Evolutionary conservation across 345 rosid genomes (phyloP), one percentile per base, ranked within the genome.

Genomic region (Theobroma cacao): DNA sequence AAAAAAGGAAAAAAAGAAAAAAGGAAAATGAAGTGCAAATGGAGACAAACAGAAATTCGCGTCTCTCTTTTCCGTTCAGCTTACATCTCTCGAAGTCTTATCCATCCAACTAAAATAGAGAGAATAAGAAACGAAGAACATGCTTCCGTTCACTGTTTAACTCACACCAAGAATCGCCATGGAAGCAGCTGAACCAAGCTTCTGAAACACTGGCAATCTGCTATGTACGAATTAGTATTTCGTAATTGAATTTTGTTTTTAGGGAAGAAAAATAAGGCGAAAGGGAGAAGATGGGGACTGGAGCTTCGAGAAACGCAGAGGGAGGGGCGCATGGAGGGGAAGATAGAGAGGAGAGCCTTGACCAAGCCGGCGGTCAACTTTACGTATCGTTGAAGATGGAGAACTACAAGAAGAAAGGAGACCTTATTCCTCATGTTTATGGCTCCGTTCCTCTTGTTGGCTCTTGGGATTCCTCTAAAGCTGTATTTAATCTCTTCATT

Each of bases 371-470:
- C 3, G 98, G 93, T 40, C 94, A 95, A 84, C 92, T 96, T 67
- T 96, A 89, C 52, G 91, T 94, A 53, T 96, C 99, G 56, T 88
- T 96, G 58, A 91, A 89, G 86, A 91, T 94, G 97, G 98, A 92
- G 85, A 92, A 90, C 62, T 88, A 87, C 65, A 96, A 85, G 90
- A 90, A 84, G 52, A 91, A 90, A 79, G 90, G 89, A 20, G 98
- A 92, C 80, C 95, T 96, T 74, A 82, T 89, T 77, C 99, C 99
- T 86, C 98, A 96, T 73, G 91, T 92, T 55, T 94, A 91, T 68
- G 99, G 98, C 81, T 96, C 99, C 55, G 91, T 87, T 58, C 97
- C 94, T 77, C 90, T 96, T 53, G 86, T 94, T 67, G 99, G 98
- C 59, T 96, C 97, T 33, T 96, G 98, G 98, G 99, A 96, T 88